Base-by-base conservation (phyloP, 208 protist species). In the Wallacemonas rigidus region DNA sequence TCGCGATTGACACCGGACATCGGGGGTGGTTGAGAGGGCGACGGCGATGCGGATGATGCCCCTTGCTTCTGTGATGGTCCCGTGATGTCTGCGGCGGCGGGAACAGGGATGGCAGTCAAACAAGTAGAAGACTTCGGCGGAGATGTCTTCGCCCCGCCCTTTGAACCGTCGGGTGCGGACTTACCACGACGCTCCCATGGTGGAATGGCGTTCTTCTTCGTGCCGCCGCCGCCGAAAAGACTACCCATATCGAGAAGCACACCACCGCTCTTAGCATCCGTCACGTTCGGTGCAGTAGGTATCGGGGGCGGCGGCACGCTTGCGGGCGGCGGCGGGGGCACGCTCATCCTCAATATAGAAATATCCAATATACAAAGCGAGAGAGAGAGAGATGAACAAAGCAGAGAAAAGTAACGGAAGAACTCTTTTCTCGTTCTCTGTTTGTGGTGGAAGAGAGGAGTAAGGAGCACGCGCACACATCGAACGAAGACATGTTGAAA, bases 201-300 rank as follows among this genome's bases (percentile, higher is more conserved):
- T 12, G 82, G 82, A n/a, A 88, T 39, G 12, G 69, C 57, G 62
- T 83, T 83, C 57, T 77, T 82, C 54, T 77, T 79, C 45, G 71
- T 80, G 17, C 39, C 69, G 43, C 40, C 14, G 43, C 61, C 41
- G 0, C 60, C 74, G 40, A 88, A 83, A 47, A 83, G 40, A 39
- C 75, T 67, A 1, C 75, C 73, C 82, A 88, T 88, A 74, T 88
- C 82, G 12, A 88, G 57, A 36, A 43, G 54, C 35, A 88, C 67
- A n/a, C 82, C 82, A 45, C 79, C 79, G 7, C 69, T 51, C 43
- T 79, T 85, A 6, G 36, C 56, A n/a, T 62, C 56, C 40, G 74
- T 67, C 11, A 72, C 63, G 15, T 75, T 76, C 5, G 63, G 75
- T n/a, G 61, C 50, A 1, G 56, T 41, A 53, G 70, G 40, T 15